These are phyloP conservation scores for Coleophoma eucalyptorum DNA, from an alignment of 2,329 filamentous ascomycete genomes.

Conservation along the genomic window DNA sequence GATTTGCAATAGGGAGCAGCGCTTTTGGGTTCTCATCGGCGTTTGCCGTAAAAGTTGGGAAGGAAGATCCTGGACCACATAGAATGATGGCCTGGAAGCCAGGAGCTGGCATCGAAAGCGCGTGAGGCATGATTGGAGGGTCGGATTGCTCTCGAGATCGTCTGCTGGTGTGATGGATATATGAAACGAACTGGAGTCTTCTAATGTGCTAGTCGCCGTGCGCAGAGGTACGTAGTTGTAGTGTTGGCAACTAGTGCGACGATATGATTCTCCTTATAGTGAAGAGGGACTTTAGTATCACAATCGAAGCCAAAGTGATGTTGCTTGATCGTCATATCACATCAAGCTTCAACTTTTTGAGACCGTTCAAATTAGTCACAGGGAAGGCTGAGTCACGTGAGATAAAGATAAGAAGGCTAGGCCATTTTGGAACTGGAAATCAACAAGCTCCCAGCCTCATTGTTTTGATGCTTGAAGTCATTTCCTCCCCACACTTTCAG, in stretches of 20 bases:
- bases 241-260: too few species aligned
- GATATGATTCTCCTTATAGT: too few species aligned
- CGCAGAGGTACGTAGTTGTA: too few species aligned
- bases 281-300: too few species aligned
- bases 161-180: not conserved
- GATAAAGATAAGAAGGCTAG: not conserved
- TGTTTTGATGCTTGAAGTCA: constrained; percentile 10
- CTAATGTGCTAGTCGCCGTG: too few species aligned
- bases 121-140: constrained; percentile 63
- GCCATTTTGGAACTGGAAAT: not conserved
- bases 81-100: constrained; percentile 81
- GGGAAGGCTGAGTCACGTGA: constrained; percentile 4
- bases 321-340: too few species aligned
- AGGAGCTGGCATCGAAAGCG: constrained; percentile 66
- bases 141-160: not conserved
- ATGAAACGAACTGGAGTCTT: too few species aligned
- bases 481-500: constrained; percentile 3
- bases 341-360: not conserved
- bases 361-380: not conserved
- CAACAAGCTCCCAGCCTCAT: constrained; percentile 9
- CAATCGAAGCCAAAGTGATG: too few species aligned
- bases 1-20: constrained; percentile 75
- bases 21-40: constrained; percentile 80
- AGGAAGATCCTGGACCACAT: constrained; percentile 77
- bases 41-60: constrained; percentile 78